phyloP scores from a whole-genome alignment of 352 stramenopile genomes.

The Globisporangium mamillatum region DNA sequence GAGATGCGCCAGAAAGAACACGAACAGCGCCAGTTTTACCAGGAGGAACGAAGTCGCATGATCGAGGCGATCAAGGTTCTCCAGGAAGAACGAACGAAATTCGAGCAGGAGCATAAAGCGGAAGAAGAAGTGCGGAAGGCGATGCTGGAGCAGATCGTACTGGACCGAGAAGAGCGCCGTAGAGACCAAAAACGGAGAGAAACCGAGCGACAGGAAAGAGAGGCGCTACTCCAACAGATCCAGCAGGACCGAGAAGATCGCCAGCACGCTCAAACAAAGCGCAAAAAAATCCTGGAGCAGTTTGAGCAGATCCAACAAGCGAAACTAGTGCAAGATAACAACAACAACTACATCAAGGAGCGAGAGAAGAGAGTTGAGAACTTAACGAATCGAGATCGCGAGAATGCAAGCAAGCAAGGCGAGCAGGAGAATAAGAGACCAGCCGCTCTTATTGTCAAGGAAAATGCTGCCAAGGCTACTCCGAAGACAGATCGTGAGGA shows the following conservation, averaged over 20 bases:
- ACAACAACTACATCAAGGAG: background rate
- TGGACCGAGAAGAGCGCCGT: constrained; percentile 8
- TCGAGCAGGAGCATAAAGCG: background rate
- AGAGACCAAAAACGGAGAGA: background rate
- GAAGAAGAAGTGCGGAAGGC: background rate
- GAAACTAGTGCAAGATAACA: background rate
- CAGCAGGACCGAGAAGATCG: constrained; percentile 4
- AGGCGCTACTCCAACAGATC: background rate
- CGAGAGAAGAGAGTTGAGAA: background rate
- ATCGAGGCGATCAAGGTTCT: background rate
- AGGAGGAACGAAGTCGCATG: background rate
- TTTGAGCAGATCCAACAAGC: background rate
- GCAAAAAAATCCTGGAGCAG: background rate
- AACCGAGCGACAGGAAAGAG: background rate
- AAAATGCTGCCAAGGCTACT: background rate
- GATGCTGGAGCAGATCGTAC: constrained; percentile 8
- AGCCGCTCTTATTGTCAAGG: background rate
- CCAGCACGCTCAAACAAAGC: background rate
- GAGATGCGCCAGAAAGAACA: background rate
- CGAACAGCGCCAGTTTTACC: background rate
- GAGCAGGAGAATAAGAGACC: constrained; percentile 11
- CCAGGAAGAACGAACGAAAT: constrained; percentile 2
- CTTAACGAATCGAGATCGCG: background rate
- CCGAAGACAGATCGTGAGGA: background rate
- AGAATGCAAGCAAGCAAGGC: background rate